These are phyloP conservation scores for Vicia sativa DNA, from an alignment of 306 rosid species.

Conservation along the genomic window DNA sequence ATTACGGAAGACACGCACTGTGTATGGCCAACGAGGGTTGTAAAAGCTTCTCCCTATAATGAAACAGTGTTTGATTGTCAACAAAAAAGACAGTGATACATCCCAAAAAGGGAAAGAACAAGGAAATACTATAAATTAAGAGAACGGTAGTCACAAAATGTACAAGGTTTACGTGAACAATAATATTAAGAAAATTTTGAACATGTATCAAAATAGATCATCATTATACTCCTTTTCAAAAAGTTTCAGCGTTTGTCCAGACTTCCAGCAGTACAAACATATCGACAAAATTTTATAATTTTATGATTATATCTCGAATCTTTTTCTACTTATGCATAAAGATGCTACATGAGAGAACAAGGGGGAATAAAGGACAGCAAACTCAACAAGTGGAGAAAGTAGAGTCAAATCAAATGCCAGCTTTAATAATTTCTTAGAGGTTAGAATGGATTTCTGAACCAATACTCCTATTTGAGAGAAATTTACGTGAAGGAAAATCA, in stretches of 20 bases:
- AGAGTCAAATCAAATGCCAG: neutral
- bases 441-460: conserved; percentile 1
- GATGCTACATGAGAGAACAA: neutral
- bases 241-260: conserved; percentile 6
- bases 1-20: conserved; percentile 84
- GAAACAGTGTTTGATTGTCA: conserved; percentile 18
- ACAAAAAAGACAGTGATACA: conserved; percentile 1
- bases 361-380: neutral
- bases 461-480: neutral
- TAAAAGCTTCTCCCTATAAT: conserved; percentile 67
- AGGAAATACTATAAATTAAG: conserved; percentile 2
- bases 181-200: neutral
- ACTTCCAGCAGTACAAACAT: neutral
- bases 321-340: neutral
- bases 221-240: conserved; percentile 9
- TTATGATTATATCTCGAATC: neutral
- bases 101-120: neutral
- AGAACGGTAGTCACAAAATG: conserved; percentile 13
- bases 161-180: conserved; percentile 8
- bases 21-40: conserved; percentile 88
- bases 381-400: neutral
- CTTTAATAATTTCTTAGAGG: neutral
- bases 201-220: conserved; percentile 22
- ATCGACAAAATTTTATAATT: neutral
- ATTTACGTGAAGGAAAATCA: conserved; percentile 2